A percentile compares a stretch with the other conserved stretches of the same genome.
phyloP scores from a whole-genome alignment of 129 eudicot genomes.

The Escallonia rubra region DNA sequence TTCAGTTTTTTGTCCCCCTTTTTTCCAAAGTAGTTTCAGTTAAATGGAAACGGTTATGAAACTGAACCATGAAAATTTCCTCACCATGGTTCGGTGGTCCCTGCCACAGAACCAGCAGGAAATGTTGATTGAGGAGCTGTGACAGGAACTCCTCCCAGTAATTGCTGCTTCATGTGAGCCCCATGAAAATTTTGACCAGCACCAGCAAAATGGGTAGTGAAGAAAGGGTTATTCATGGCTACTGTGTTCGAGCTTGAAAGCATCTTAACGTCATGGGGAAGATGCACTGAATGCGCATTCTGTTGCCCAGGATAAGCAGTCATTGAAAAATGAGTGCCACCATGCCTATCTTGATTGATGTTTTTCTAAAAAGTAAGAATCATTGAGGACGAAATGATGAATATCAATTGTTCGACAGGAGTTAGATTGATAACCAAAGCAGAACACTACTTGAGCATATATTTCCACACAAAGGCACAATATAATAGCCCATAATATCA shows the following conservation, averaged over 20 bases:
- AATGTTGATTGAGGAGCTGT: conserved; percentile 23
- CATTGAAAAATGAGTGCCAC: conserved; percentile 34
- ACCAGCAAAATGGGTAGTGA: conserved; percentile 44
- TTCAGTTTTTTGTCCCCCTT: not conserved
- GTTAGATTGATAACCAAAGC: no score
- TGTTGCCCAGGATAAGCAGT: conserved; percentile 40
- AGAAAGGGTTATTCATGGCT: conserved; percentile 30
- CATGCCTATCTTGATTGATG: conserved; percentile 35
- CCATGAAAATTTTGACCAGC: conserved; percentile 26
- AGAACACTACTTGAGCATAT: no score
- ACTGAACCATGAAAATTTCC: not conserved
- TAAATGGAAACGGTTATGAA: not conserved
- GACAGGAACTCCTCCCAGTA: conserved; percentile 34
- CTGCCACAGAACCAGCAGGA: conserved; percentile 42
- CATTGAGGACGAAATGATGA: conserved; percentile 6
- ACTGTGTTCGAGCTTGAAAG: conserved; percentile 14
- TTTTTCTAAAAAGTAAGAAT: conserved; percentile 24
- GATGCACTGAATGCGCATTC: conserved; percentile 32
- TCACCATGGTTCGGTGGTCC: conserved; percentile 66
- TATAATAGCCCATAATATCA: no score
- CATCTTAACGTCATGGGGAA: conserved; percentile 32
- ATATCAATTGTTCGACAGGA: not conserved
- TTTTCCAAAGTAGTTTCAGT: not conserved
- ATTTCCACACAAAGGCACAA: no score
- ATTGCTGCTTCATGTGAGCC: conserved; percentile 46